Evolutionary conservation across 768 basidiomycete species (phyloP), one percentile per base, ranked within the genome.

Genomic region (Amanita phalloides): DNA sequence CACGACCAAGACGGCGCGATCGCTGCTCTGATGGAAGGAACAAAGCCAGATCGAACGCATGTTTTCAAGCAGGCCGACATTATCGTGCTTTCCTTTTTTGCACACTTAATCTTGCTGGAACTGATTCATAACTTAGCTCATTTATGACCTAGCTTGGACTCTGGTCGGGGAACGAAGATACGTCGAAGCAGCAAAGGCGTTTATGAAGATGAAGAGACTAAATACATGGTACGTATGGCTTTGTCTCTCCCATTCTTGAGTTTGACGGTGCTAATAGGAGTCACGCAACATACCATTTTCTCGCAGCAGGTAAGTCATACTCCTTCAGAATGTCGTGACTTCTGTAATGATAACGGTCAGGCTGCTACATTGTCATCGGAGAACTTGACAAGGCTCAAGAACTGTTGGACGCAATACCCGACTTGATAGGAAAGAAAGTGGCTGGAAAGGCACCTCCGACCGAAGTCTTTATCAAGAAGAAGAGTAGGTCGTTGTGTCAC

Each of bases 141-240:
- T 78, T 11, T 90, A 87, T 56, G 88, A 90, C 62, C 72, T 90
- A 3, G 86, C 84, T 0, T 90, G 88, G 87, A 81, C 80, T 13
- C 63, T 86, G 1, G 71, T 90, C 3, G 72, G 79, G 1, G 74
- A 84, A 53, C 65, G 82, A 49, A 69, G 74, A 53, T 87, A 89
- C 50, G 66, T 74, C 55, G 84, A 89, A 55, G 74, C 82, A 1
- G 85, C 84, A 1, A 77, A 84, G 44, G 70, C 72, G 52, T 88
- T 90, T 57, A 57, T 87, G 39, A 71, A 66, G 51, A 68, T 90
- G 56, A 81, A 78, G 4, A 74, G 78, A 55, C 58, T 87, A 54
- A 90, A 89, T 59, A 78, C 68, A 42, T 90, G 88, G 88, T 81
- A 32, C 6, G 72, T 1, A 9, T 4, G 3, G 65, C 32, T 10